These are phyloP conservation scores for Metarhizium sp. DNA, from an alignment of 2,329 filamentous ascomycete species.

Conservation along the genomic window DNA sequence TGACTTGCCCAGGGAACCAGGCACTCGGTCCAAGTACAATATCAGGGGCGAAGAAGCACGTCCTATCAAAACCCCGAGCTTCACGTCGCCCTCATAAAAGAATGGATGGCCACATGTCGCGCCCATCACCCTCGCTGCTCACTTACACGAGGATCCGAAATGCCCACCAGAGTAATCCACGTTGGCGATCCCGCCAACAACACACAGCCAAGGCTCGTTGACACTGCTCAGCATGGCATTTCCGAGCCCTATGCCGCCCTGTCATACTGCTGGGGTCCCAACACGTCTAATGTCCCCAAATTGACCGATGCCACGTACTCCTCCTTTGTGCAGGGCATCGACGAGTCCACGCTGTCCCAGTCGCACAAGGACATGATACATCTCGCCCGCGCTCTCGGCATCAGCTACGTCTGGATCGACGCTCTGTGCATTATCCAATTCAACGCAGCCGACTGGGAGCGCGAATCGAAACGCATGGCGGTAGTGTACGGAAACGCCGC, in stretches of 20 bases:
- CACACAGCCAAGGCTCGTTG: neutral
- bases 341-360: neutral
- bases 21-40: neutral
- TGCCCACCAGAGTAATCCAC: neutral
- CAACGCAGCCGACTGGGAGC: constrained; percentile 13
- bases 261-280: neutral
- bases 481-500: constrained; percentile 1
- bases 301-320: neutral
- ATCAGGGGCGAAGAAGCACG: neutral
- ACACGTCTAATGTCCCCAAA: neutral
- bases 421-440: constrained; percentile 17
- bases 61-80: neutral
- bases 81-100: neutral
- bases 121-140: neutral
- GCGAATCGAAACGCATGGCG: constrained; percentile 8
- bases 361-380: neutral
- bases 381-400: neutral
- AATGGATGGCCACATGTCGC: neutral
- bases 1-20: neutral
- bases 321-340: neutral
- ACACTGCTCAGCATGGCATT: neutral
- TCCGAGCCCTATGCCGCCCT: neutral
- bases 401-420: constrained; percentile 13
- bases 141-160: neutral
- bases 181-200: neutral